Conservation (phyloP, 148 eudicot species). For the Camellia sinensis region DNA sequence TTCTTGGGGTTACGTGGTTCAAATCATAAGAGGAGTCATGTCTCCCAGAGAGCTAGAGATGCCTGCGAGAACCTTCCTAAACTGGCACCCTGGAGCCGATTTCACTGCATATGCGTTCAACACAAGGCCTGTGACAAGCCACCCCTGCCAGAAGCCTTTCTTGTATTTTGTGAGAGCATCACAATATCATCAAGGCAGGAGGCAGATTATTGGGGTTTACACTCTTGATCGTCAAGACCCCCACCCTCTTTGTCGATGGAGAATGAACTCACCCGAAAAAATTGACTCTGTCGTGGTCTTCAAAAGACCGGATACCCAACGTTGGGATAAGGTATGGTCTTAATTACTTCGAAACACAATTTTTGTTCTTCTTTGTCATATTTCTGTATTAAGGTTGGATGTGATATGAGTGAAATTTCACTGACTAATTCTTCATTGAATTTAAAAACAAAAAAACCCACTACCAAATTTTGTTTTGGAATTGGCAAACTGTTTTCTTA, state of each 20-base stretch:
- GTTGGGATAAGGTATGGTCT: slow-evolving; percentile 40
- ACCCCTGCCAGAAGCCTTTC: slow-evolving; percentile 52
- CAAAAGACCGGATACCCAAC: slow-evolving; percentile 34
- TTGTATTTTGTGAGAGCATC: slow-evolving; percentile 32
- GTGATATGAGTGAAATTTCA: too few relatives aligned
- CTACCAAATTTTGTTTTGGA: too few relatives aligned
- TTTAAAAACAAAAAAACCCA: too few relatives aligned
- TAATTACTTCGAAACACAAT: too few relatives aligned
- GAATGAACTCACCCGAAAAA: slow-evolving; percentile 33
- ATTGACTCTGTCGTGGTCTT: slow-evolving; percentile 30
- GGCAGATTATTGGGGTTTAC: slow-evolving; percentile 52
- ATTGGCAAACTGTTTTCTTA: too few relatives aligned
- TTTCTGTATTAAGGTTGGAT: too few relatives aligned
- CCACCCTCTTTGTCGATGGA: slow-evolving; percentile 42
- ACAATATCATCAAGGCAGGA: slow-evolving; percentile 33
- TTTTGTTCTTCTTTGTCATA: too few relatives aligned
- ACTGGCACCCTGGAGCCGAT: slow-evolving; percentile 47
- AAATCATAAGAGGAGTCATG: slow-evolving; percentile 39
- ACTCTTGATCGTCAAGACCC: slow-evolving; percentile 27
- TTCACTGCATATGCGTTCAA: slow-evolving; percentile 52
- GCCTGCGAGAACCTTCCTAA: slow-evolving; percentile 47
- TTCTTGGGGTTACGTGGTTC: slow-evolving; percentile 56
- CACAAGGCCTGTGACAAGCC: slow-evolving; percentile 39
- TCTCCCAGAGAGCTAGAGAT: slow-evolving; percentile 54
- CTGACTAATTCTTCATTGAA: too few relatives aligned